phyloP scores from a whole-genome alignment of 2,329 filamentous ascomycete species.

The Albophoma yamanashiensis region DNA sequence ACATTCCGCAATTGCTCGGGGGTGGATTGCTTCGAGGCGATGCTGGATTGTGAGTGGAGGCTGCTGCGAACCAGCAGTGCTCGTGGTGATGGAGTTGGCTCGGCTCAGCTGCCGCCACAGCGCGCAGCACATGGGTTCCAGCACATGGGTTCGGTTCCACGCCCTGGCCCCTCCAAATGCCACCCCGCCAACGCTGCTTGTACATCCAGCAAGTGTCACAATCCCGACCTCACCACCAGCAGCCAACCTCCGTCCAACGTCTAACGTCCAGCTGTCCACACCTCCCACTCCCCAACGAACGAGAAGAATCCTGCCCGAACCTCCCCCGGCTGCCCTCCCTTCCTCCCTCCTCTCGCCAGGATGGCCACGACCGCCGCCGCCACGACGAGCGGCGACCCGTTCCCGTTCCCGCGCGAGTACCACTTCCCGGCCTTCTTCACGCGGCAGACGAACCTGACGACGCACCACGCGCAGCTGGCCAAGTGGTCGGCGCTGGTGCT shows the following conservation, averaged over 20 bases:
- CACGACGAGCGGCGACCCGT: conserved; percentile 16
- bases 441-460: conserved; percentile 63
- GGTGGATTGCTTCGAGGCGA: neutral
- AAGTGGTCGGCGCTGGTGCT: conserved; percentile 86
- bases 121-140: too few species aligned
- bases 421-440: conserved; percentile 81
- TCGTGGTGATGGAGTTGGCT: too few species aligned
- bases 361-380: neutral
- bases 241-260: neutral
- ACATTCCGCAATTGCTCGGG: neutral
- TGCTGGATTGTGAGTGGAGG: neutral
- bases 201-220: too few species aligned
- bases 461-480: conserved; percentile 62
- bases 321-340: neutral
- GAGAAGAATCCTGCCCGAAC: neutral
- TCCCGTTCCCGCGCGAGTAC: conserved; percentile 54
- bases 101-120: too few species aligned
- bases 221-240: too few species aligned
- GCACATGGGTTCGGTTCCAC: too few species aligned
- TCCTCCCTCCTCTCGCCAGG: neutral
- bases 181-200: too few species aligned
- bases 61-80: too few species aligned
- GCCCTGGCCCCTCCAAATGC: too few species aligned
- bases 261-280: neutral
- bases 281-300: neutral